phyloP scores from a whole-genome alignment of 768 basidiomycete genomes.

The Calvatia gigantea region DNA sequence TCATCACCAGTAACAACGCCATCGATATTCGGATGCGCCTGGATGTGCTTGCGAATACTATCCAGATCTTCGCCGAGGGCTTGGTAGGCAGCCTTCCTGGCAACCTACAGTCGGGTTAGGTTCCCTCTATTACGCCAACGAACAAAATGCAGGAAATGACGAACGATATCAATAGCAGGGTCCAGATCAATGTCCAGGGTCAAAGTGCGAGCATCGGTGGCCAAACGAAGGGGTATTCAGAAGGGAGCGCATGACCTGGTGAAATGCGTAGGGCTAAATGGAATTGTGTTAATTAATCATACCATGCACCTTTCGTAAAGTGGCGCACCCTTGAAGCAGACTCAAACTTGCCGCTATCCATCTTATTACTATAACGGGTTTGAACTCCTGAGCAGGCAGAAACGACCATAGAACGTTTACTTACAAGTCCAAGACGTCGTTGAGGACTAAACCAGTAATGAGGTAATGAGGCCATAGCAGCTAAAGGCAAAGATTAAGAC shows the following conservation, averaged over 20 bases:
- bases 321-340: slow-evolving; percentile 47
- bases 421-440: slow-evolving; percentile 80
- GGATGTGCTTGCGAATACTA: slow-evolving; percentile 36
- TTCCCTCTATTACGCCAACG: background rate
- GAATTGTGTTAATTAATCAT: slow-evolving; percentile 5
- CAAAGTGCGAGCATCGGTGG: slow-evolving; percentile 63
- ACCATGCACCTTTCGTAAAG: background rate
- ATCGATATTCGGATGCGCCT: slow-evolving; percentile 45
- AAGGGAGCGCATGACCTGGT: slow-evolving; percentile 72
- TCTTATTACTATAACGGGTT: slow-evolving; percentile 55
- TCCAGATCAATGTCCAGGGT: slow-evolving; percentile 71
- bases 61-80: slow-evolving; percentile 51
- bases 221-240: slow-evolving; percentile 65
- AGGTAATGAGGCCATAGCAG: slow-evolving; percentile 3
- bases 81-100: slow-evolving; percentile 55
- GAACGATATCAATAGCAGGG: slow-evolving; percentile 57
- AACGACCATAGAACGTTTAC: slow-evolving; percentile 20
- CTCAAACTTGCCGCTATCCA: slow-evolving; percentile 86
- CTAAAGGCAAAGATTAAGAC: slow-evolving; percentile 13
- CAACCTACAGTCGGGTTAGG: slow-evolving; percentile 35
- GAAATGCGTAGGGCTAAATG: slow-evolving; percentile 66
- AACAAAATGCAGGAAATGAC: slow-evolving; percentile 12
- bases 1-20: slow-evolving; percentile 84
- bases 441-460: slow-evolving; percentile 46
- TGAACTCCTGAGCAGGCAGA: background rate